A percentile compares a stretch with the other conserved stretches of the same genome.
Conservation (phyloP, 129 eudicot genomes). For the Flaveria linearis region DNA sequence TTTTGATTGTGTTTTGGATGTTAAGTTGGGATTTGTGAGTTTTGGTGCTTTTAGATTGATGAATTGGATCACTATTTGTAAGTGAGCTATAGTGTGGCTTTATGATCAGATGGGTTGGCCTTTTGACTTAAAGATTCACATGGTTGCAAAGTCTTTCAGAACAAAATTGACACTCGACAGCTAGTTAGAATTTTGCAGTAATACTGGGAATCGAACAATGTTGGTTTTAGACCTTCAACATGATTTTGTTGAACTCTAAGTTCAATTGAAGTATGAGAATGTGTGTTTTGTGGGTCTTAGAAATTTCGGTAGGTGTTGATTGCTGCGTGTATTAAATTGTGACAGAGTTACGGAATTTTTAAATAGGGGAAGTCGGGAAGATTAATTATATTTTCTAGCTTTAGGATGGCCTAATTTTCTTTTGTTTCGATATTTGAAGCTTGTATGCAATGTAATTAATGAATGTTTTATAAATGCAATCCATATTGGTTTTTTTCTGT, state of each 20-base stretch:
- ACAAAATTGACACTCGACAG: background rate
- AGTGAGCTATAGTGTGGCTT: background rate
- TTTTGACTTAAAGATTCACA: background rate
- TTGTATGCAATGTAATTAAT: background rate
- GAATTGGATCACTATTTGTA: background rate
- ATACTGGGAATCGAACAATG: background rate
- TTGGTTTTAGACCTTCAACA: background rate
- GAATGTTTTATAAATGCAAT: background rate
- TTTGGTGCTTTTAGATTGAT: conserved; percentile 1
- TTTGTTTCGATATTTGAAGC: background rate
- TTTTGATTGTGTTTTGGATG: background rate
- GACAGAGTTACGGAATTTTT: background rate
- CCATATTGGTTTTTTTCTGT: background rate
- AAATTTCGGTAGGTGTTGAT: too few species aligned
- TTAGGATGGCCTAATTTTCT: background rate
- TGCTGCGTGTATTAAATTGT: too few species aligned
- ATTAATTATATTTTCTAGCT: background rate
- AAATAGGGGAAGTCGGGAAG: background rate
- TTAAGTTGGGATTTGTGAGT: background rate
- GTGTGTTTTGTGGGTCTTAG: background rate
- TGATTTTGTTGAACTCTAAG: background rate
- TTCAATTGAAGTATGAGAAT: conserved; percentile 7
- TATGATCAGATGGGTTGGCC: background rate
- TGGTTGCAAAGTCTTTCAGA: background rate
- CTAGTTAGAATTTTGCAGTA: background rate